phyloP scores from a whole-genome alignment of 176 grass and related monocot species.

The Triticum turgidum region DNA sequence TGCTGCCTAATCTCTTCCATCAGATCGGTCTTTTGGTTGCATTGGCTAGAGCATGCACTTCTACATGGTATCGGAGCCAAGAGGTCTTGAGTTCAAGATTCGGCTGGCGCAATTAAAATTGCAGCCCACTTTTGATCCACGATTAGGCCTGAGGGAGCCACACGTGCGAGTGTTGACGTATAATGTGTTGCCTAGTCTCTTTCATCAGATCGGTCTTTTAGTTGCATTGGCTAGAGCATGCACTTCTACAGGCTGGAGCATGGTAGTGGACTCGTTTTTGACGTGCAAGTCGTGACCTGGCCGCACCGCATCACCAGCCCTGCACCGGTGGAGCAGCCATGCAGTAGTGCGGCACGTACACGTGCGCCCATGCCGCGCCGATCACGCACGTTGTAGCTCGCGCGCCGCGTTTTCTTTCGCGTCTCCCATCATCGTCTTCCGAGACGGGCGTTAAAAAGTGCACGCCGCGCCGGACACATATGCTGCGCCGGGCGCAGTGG shows the following conservation, averaged over 20 bases:
- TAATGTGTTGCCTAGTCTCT: too few species aligned
- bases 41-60: too few species aligned
- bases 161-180: too few species aligned
- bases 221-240: too few species aligned
- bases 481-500: background rate
- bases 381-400: background rate
- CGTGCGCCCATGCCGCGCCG: background rate
- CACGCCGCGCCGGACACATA: background rate
- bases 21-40: too few species aligned
- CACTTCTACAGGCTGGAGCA: background rate
- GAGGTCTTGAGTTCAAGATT: too few species aligned
- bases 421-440: background rate
- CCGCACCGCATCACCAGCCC: background rate
- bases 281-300: background rate
- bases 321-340: background rate
- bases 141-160: too few species aligned
- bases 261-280: background rate
- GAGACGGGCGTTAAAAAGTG: background rate
- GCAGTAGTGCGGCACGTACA: background rate
- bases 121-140: too few species aligned
- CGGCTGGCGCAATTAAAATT: too few species aligned
- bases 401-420: background rate
- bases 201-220: too few species aligned
- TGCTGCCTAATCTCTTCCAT: too few species aligned
- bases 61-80: too few species aligned